A percentile compares a stretch with the other conserved stretches of the same genome.
Conservation (phyloP, 495 filamentous ascomycete species). For the Xylaria scruposa region DNA sequence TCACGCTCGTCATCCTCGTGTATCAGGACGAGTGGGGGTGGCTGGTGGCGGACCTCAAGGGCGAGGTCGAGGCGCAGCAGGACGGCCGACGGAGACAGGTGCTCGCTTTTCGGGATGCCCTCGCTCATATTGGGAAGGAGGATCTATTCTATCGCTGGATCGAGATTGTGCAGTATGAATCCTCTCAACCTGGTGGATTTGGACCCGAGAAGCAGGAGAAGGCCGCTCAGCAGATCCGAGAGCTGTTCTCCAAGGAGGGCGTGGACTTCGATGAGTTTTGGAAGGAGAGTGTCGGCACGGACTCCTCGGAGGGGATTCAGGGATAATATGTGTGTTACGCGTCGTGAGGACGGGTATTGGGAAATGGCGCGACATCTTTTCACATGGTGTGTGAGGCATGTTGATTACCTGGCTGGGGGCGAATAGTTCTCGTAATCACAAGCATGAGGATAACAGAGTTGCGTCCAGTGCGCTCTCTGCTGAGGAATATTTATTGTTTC, state of each 20-base stretch:
- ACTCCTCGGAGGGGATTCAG: conserved; percentile 39
- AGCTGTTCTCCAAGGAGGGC: conserved; percentile 70
- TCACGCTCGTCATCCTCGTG: conserved; percentile 70
- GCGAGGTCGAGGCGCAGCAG: conserved; percentile 60
- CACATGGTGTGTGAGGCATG: neutral
- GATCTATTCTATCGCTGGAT: conserved; percentile 85
- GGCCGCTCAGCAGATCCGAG: conserved; percentile 68
- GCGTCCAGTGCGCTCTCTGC: neutral
- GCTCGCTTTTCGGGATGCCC: conserved; percentile 71
- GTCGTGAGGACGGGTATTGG: neutral
- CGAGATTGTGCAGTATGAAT: conserved; percentile 84
- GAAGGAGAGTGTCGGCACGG: conserved; percentile 71
- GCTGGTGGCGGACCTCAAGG: conserved; percentile 61
- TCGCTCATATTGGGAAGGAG: conserved; percentile 77
- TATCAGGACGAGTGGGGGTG: conserved; percentile 69
- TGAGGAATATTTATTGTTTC: neutral
- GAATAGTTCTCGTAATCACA: neutral
- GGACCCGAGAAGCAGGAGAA: conserved; percentile 69
- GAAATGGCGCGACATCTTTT: neutral
- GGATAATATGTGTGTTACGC: neutral
- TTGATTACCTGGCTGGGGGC: neutral
- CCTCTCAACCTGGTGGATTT: conserved; percentile 74
- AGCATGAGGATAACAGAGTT: neutral
- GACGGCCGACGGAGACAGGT: conserved; percentile 67
- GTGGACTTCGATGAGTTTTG: conserved; percentile 82